Evolutionary conservation across 805 yeast genomes (phyloP), one percentile per base, ranked within the genome.

Genomic region (Wickerhamiella allomyrinae): DNA sequence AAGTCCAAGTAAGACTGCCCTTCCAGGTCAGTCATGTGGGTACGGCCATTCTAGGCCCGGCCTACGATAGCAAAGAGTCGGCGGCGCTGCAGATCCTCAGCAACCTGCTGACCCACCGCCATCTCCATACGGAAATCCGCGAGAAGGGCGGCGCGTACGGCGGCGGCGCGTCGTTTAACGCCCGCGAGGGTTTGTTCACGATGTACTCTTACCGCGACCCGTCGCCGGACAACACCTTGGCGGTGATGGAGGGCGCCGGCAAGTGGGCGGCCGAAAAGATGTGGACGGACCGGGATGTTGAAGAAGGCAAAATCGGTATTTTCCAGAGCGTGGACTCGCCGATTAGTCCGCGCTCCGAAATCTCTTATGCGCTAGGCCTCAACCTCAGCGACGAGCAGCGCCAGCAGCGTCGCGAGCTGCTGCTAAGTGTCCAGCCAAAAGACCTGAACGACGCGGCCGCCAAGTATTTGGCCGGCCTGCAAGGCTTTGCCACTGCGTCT

Each of bases 111-210:
- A 79, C 94, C 0, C 87, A 79, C 61, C 83, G 81, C 55, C 74
- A 82, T 50, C 65, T 91, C 39, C 98, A 91, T 59, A 73, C 84
- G 10, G 94, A 86, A 49, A 76, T 91, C 29, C 73, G 98, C 50
- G 98, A 91, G 57, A 76, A 89, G 54, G 95, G 95, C 44, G 98
- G 98, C 45, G 98, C 98, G 0, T 91, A 91, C 57, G 98, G 98
- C 7, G 97, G 95, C 5, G 98, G 98, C 3, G 81, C 94, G 4
- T 63, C 73, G 7, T 91, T 78, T 58, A 82, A 79, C 57, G 85
- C 89, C 0, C 57, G 83, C 19, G 84, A 81, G 40, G 97, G 96
- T 0, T 53, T 77, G 2, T 74, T 89, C 54, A 72, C 81, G 25
- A 85, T 70, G 62, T 91, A 80, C 62, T 86, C 97, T 0, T 91